Evolutionary conservation across 2,329 filamentous ascomycete genomes (phyloP).

Genomic region (Rasamsonia emersonii): DNA sequence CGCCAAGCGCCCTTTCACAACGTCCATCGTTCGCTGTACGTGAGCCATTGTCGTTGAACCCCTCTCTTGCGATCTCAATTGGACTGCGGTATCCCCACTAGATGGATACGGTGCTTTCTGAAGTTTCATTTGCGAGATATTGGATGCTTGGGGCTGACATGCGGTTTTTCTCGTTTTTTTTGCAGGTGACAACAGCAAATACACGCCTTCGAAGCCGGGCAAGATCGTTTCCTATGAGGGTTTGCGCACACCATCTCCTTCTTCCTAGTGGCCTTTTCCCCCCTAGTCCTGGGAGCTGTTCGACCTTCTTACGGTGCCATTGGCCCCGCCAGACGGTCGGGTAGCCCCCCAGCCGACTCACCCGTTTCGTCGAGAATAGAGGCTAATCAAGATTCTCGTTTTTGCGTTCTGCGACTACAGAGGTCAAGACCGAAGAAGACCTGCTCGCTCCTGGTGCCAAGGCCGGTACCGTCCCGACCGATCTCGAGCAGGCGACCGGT

Average conservation of each 20-base stretch:
- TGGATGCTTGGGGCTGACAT: constrained; percentile 15
- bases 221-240: constrained; percentile 39
- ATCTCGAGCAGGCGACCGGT: constrained; percentile 93
- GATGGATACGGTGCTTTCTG: constrained; percentile 3
- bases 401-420: constrained; percentile 45
- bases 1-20: constrained; percentile 37
- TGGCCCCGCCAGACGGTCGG: neutral
- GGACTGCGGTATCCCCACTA: too few relatives aligned
- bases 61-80: constrained; percentile 1
- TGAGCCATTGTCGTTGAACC: constrained; percentile 13
- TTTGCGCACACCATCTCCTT: constrained; percentile 19
- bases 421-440: constrained; percentile 74
- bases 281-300: neutral
- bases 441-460: constrained; percentile 75
- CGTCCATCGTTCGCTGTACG: constrained; percentile 39
- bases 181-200: constrained; percentile 31
- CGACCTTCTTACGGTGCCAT: neutral
- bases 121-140: constrained; percentile 3
- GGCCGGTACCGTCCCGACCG: constrained; percentile 78
- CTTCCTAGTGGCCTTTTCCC: neutral
- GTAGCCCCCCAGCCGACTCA: constrained; percentile 6
- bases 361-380: constrained; percentile 13
- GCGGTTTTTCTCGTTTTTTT: constrained; percentile 6
- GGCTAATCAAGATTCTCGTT: constrained; percentile 9
- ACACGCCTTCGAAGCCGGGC: constrained; percentile 31